phyloP scores from a whole-genome alignment of 2,329 filamentous ascomycete species.

The Metarhizium anisopliae region DNA sequence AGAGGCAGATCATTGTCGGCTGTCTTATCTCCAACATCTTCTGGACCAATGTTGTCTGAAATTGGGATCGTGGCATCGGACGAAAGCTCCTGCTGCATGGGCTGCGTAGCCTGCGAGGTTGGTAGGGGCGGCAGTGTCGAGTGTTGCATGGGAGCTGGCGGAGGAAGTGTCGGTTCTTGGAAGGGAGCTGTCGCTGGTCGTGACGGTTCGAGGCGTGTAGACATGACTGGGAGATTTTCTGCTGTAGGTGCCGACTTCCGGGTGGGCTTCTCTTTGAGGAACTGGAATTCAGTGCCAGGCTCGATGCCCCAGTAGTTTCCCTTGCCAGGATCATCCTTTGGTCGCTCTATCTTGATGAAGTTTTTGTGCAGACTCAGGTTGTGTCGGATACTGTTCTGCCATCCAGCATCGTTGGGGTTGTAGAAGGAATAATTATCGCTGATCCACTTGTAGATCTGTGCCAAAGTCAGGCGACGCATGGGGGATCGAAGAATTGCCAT shows the following conservation, averaged over 20 bases:
- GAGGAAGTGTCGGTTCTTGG: slow-evolving; percentile 39
- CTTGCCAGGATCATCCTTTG: slow-evolving; percentile 95
- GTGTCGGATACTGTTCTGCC: slow-evolving; percentile 98
- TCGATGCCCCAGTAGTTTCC: slow-evolving; percentile 96
- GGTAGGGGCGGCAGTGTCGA: slow-evolving; percentile 30
- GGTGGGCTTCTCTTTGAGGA: slow-evolving; percentile 75
- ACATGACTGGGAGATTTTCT: slow-evolving; percentile 51
- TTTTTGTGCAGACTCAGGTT: slow-evolving; percentile 96
- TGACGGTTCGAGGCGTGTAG: slow-evolving; percentile 43
- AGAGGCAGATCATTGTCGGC: slow-evolving; percentile 28
- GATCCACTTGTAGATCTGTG: slow-evolving; percentile 99
- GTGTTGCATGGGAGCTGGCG: slow-evolving; percentile 29
- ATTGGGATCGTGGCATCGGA: slow-evolving; percentile 71
- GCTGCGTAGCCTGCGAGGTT: slow-evolving; percentile 26
- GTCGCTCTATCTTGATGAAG: slow-evolving; percentile 89
- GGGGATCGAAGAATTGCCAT: slow-evolving; percentile 92
- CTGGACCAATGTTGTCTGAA: slow-evolving; percentile 54
- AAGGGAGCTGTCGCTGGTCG: slow-evolving; percentile 29
- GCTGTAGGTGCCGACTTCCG: slow-evolving; percentile 48
- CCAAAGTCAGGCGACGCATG: slow-evolving; percentile 73
- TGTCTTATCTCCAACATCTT: slow-evolving; percentile 35
- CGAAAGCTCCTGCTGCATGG: slow-evolving; percentile 50
- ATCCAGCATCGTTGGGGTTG: slow-evolving; percentile 73
- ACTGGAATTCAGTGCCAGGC: slow-evolving; percentile 79
- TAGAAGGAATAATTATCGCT: slow-evolving; percentile 92